phyloP scores from a whole-genome alignment of 108 stramenopile genomes.

The Cyclotella atomus region DNA sequence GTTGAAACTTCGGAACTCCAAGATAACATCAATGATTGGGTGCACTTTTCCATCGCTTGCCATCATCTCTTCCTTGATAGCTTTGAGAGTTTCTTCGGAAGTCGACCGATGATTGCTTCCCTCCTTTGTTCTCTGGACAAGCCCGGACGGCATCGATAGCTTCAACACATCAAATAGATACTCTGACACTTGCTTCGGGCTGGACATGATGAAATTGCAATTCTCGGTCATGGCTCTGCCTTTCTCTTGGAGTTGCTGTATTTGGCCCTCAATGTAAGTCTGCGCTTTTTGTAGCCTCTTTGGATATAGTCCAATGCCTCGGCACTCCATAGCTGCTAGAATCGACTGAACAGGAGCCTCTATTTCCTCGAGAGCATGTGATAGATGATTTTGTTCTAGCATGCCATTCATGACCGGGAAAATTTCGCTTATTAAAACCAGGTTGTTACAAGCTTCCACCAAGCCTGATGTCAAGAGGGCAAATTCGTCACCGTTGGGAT shows the following conservation, averaged over 20 bases:
- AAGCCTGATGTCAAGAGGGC: conserved; percentile 29
- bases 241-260: conserved; percentile 34
- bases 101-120: conserved; percentile 54
- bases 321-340: conserved; percentile 56
- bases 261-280: conserved; percentile 26
- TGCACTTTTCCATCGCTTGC: conserved; percentile 13
- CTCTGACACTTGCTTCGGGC: conserved; percentile 59
- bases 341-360: conserved; percentile 50
- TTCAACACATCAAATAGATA: conserved; percentile 53
- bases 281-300: conserved; percentile 31
- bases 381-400: conserved; percentile 27
- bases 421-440: conserved; percentile 38
- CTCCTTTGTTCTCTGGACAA: conserved; percentile 29
- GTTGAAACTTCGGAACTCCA: conserved; percentile 51
- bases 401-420: conserved; percentile 40
- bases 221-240: conserved; percentile 32
- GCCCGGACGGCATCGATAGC: conserved; percentile 31
- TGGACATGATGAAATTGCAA: conserved; percentile 48
- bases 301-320: conserved; percentile 50
- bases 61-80: conserved; percentile 38
- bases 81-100: conserved; percentile 54
- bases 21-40: conserved; percentile 53
- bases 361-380: conserved; percentile 35
- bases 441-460: conserved; percentile 22
- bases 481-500: not conserved